These are phyloP conservation scores for Triangularia verruculosa DNA, from an alignment of 2,329 filamentous ascomycete species.

Conservation along the genomic window DNA sequence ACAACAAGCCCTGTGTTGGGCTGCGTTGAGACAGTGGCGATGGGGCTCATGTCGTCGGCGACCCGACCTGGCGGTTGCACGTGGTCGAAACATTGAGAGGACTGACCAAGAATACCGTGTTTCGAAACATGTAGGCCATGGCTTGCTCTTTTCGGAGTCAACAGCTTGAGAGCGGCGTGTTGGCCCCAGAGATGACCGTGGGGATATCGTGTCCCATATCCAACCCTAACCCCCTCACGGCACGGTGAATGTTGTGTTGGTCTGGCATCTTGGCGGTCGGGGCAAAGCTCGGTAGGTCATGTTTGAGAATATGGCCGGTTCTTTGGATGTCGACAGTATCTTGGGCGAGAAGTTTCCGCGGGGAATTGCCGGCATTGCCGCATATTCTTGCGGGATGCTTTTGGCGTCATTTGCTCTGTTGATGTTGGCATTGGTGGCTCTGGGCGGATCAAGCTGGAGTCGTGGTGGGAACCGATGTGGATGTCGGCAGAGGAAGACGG, in stretches of 20 bases:
- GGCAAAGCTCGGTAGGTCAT: neutral
- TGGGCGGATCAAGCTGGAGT: neutral
- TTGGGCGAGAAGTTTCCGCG: neutral
- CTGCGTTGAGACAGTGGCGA: neutral
- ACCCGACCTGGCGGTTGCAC: neutral
- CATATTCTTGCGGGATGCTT: neutral
- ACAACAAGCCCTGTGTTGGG: neutral
- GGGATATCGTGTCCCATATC: neutral
- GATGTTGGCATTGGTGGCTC: neutral
- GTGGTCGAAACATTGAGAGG: conserved; percentile 1
- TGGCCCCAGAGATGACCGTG: neutral
- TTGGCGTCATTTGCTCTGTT: neutral
- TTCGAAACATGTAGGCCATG: neutral
- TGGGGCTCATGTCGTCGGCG: neutral
- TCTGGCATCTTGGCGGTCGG: conserved; percentile 1
- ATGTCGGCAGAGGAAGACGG: neutral
- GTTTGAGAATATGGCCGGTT: neutral
- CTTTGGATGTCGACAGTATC: neutral
- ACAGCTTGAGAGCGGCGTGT: neutral
- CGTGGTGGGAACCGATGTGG: neutral
- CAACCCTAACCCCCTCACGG: neutral
- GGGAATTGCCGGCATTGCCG: neutral
- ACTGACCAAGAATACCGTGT: neutral
- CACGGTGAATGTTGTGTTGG: neutral
- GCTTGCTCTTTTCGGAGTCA: neutral